A percentile compares a stretch with the other conserved stretches of the same genome.
Conservation (phyloP, 73 alveolate genomes). For the Stentor roeselii region DNA sequence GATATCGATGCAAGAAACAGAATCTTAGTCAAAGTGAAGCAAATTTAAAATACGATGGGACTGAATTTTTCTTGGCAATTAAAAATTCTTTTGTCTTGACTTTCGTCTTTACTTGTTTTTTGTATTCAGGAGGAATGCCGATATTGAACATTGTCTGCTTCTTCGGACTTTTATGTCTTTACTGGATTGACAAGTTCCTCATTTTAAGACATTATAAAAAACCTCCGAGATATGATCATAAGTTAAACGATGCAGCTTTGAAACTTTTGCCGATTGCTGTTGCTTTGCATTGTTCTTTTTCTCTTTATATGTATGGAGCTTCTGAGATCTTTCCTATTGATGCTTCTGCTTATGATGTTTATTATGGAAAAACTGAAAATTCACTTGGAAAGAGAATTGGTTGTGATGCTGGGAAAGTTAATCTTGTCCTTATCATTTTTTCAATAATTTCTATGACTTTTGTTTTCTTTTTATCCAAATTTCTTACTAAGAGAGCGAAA, state of each 20-base stretch:
- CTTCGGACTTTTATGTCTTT: neutral
- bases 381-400: neutral
- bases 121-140: conserved; percentile 26
- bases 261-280: conserved; percentile 30
- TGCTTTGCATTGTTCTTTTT: conserved; percentile 29
- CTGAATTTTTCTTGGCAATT: neutral
- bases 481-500: no score
- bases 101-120: neutral
- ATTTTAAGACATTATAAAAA: neutral
- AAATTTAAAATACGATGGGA: neutral
- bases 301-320: conserved; percentile 47
- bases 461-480: no score
- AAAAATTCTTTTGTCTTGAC: neutral
- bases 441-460: no score
- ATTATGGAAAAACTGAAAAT: neutral
- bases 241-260: neutral
- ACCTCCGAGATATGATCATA: neutral
- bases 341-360: neutral
- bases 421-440: no score
- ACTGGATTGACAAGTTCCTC: conserved; percentile 4
- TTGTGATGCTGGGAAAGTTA: no score
- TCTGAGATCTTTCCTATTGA: conserved; percentile 32
- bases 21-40: neutral
- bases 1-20: neutral
- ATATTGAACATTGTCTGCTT: neutral